Conservation (phyloP, 116 monocot species). For the Thalassia testudinum region DNA sequence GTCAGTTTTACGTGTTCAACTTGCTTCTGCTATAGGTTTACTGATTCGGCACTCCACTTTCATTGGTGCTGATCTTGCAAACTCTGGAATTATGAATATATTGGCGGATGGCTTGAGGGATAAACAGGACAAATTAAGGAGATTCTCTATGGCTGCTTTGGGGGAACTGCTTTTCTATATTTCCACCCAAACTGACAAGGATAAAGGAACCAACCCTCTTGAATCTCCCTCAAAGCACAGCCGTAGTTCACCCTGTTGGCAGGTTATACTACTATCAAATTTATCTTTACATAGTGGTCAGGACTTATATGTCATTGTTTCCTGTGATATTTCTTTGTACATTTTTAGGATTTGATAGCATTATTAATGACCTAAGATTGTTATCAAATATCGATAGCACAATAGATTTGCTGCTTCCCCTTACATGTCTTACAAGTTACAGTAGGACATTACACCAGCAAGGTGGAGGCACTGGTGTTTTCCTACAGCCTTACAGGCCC, state of each 20-base stretch:
- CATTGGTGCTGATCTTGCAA: constrained; percentile 58
- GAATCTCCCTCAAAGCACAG: constrained; percentile 78
- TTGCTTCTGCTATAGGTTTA: constrained; percentile 71
- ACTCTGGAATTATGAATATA: constrained; percentile 69
- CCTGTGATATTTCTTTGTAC: no score
- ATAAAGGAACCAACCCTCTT: constrained; percentile 24
- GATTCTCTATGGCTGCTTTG: constrained; percentile 89
- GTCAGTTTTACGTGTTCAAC: constrained; percentile 39
- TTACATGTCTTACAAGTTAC: no score
- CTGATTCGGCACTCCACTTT: constrained; percentile 81
- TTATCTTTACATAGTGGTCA: no score
- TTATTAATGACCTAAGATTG: no score
- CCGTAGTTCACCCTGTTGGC: constrained; percentile 44
- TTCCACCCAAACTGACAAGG: constrained; percentile 53
- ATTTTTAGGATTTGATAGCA: no score
- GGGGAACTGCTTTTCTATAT: constrained; percentile 95
- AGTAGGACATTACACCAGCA: no score
- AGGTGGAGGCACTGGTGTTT: no score
- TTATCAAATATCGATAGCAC: no score
- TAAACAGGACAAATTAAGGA: constrained; percentile 81
- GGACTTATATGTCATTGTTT: not conserved
- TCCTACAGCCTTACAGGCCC: no score
- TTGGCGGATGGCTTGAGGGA: constrained; percentile 80
- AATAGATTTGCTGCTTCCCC: no score
- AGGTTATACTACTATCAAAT: constrained; percentile 29